Conservation (phyloP, 768 basidiomycete genomes). For the Arthromyces matolae region DNA sequence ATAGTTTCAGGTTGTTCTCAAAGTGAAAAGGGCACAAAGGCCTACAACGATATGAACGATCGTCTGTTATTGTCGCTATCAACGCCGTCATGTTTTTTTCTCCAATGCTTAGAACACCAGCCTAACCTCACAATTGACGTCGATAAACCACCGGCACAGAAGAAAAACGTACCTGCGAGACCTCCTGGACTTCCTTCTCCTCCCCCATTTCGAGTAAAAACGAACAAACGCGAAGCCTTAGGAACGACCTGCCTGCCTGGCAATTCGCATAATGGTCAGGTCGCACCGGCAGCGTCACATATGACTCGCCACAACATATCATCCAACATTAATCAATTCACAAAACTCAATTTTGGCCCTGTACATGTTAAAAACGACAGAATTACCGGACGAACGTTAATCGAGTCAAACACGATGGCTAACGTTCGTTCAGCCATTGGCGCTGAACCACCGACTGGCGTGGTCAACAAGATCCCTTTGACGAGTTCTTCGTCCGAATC, state of each 20-base stretch:
- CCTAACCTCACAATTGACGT: neutral
- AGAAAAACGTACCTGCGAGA: neutral
- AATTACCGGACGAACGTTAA: too few relatives aligned
- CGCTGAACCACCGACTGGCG: too few relatives aligned
- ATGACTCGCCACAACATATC: too few relatives aligned
- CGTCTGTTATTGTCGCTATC: conserved; percentile 3
- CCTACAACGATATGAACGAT: neutral
- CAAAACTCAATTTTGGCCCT: too few relatives aligned
- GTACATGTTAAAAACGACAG: too few relatives aligned
- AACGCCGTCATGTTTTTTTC: conserved; percentile 8
- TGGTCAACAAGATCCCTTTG: too few relatives aligned
- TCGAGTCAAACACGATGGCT: too few relatives aligned
- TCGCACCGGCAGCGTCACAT: neutral
- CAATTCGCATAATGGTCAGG: neutral
- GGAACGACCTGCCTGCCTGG: neutral
- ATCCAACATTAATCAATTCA: too few relatives aligned
- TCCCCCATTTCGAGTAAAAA: neutral
- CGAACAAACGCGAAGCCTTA: neutral
- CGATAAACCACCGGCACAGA: neutral
- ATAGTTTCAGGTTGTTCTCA: conserved; percentile 7
- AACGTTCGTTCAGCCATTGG: too few relatives aligned
- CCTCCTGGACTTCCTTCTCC: neutral
- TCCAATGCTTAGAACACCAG: conserved; percentile 8
- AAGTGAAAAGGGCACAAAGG: conserved; percentile 4
- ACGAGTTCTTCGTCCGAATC: neutral